Base-by-base conservation (phyloP, 2,329 filamentous ascomycete genomes). In the Pyrenophora seminiperda region DNA sequence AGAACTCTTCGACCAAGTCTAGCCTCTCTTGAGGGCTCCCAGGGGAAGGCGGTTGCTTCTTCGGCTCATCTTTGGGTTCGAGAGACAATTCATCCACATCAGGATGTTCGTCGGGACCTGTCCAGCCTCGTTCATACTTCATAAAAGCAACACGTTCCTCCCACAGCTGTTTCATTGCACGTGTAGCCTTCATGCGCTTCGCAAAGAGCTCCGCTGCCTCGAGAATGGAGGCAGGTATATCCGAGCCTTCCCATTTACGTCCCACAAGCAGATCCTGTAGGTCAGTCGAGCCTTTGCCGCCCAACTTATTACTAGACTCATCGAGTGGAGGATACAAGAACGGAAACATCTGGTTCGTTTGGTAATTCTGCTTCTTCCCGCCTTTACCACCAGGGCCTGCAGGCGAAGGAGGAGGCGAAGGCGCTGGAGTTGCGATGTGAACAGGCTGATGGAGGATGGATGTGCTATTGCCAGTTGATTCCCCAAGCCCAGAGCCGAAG, bases 361-460 rank as follows among this genome's bases (percentile, higher is more conserved):
- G 94, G 66, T 99, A 99, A 62, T 97, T 99, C 67, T 99, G 94
- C 70, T 99, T 99, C 79, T 99, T 99, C 1, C 89, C 92, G 43
- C 89, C 90, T 72, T 97, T 99, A 0, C 91, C 91, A 19, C 91
- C 84, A 3, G 84, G 82, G 1, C 83, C 92, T 27, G 88, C 87
- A 7, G 94, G 94, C 1, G 93, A 97, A 1, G 94, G 94, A 0
- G 94, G 94, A 18, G 94, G 94, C 0, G 94, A 99, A 1, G 94
- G 94, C 0, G 92, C 93, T 0, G 94, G 94, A 1, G 94, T 99
- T n/a, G 94, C 94, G 62, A 99, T 99, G 72, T 99, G 94, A 5
- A 99, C 93, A 5, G 94, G 91, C 66, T 97, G 93, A 69, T 97
- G 86, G 19, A 99, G 81, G 65, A 99, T 97, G 0, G 92, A 97